Percentiles rank a stretch among this genome's conserved stretches.
These are phyloP conservation scores for Metarhizium brunneum DNA, from an alignment of 2,329 filamentous ascomycete species.

Conservation along the genomic window DNA sequence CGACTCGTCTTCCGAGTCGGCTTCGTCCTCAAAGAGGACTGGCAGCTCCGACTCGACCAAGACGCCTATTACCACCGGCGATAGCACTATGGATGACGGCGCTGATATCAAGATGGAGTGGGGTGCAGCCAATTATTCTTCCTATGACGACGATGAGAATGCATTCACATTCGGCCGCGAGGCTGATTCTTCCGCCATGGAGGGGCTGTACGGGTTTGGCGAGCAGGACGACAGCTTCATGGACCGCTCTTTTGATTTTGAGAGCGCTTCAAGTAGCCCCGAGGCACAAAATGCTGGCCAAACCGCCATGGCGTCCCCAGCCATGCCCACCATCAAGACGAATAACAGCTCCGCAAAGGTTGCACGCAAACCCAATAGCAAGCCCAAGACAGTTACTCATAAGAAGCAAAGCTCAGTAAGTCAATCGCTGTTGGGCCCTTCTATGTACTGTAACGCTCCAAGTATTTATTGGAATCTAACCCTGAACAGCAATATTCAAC, in stretches of 20 bases:
- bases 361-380: constrained; percentile 12
- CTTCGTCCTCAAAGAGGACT: constrained; percentile 36
- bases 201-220: constrained; percentile 21
- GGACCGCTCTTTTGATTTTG: constrained; percentile 46
- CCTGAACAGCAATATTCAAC: constrained; percentile 40
- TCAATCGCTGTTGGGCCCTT: constrained; percentile 6
- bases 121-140: constrained; percentile 23
- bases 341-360: constrained; percentile 19
- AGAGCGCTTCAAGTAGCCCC: constrained; percentile 49
- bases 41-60: constrained; percentile 37
- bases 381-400: constrained; percentile 18
- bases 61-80: constrained; percentile 29
- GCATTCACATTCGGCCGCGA: constrained; percentile 25
- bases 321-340: constrained; percentile 29
- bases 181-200: constrained; percentile 15
- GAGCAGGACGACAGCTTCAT: constrained; percentile 34
- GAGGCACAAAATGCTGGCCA: constrained; percentile 21
- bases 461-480: constrained; percentile 9
- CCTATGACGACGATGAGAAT: constrained; percentile 29
- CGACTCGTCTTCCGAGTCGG: constrained; percentile 44
- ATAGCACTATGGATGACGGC: constrained; percentile 34
- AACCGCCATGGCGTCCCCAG: constrained; percentile 31
- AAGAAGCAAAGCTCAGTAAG: constrained; percentile 34
- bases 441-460: constrained; percentile 6
- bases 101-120: constrained; percentile 33